Conservation (phyloP, 768 basidiomycete species). For the Leccinum barrowsii region DNA sequence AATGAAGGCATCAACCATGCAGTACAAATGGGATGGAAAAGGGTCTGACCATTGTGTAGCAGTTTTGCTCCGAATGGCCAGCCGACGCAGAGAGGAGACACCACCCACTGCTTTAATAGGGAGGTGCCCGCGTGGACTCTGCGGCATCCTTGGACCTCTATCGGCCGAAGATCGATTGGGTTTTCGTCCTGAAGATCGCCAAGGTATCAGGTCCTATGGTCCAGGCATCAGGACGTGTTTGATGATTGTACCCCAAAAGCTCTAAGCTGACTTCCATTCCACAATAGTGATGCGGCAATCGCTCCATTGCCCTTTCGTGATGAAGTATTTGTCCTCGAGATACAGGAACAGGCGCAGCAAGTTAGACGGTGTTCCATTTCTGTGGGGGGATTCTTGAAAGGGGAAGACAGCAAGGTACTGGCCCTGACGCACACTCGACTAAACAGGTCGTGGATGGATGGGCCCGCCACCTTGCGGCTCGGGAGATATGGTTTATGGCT, state of each 20-base stretch:
- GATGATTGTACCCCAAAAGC: not conserved
- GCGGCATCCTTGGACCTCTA: slow-evolving; percentile 1
- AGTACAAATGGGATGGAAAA: slow-evolving; percentile 28
- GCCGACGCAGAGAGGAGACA: not conserved
- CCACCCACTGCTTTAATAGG: slow-evolving; percentile 8
- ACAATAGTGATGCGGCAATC: not conserved
- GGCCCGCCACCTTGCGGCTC: slow-evolving; percentile 3
- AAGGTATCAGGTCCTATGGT: not conserved
- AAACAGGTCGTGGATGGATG: slow-evolving; percentile 4
- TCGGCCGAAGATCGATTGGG: not conserved
- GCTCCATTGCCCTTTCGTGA: slow-evolving; percentile 1
- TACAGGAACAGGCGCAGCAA: not conserved
- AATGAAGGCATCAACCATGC: slow-evolving; percentile 26
- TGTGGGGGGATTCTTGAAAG: not conserved
- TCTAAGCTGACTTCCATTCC: slow-evolving; percentile 4
- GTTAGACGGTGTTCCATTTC: not conserved
- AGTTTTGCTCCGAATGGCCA: slow-evolving; percentile 12
- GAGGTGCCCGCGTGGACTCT: not conserved
- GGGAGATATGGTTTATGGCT: slow-evolving; percentile 7
- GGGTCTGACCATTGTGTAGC: slow-evolving; percentile 29
- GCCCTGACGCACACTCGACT: slow-evolving; percentile 6
- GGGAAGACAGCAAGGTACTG: not conserved
- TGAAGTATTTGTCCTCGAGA: slow-evolving; percentile 3
- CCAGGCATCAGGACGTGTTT: not conserved
- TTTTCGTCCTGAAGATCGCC: not conserved